These are phyloP conservation scores for Cladosporium phlei DNA, from an alignment of 2,329 filamentous ascomycete genomes.

Conservation along the genomic window DNA sequence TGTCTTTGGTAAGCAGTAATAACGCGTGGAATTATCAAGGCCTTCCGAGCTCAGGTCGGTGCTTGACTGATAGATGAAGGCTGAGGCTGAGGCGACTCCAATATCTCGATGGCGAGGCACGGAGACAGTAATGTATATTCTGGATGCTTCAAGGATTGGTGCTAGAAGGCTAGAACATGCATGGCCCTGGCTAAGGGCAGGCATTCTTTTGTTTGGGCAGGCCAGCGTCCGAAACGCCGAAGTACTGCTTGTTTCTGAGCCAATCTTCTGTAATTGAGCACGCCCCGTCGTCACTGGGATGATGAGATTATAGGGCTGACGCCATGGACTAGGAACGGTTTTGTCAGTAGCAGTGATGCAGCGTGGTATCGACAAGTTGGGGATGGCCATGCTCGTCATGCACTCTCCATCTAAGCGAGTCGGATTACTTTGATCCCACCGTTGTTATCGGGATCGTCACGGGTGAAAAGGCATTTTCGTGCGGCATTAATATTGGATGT, in stretches of 20 bases:
- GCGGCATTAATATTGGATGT: not conserved
- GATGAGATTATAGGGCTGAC: constrained; percentile 3
- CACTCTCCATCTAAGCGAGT: not conserved
- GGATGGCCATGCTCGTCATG: constrained; percentile 6
- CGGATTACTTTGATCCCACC: not conserved
- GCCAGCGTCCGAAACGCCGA: constrained; percentile 5
- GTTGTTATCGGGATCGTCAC: constrained; percentile 1
- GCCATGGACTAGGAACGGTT: not conserved
- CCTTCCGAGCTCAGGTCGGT: not conserved
- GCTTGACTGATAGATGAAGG: not conserved
- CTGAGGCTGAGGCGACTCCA: not conserved
- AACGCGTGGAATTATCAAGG: constrained; percentile 1
- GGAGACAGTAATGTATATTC: constrained; percentile 1
- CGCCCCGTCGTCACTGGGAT: constrained; percentile 1
- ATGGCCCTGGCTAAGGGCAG: not conserved
- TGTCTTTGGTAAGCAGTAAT: no score
- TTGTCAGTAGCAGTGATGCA: not conserved
- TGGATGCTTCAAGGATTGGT: not conserved
- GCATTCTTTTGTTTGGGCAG: not conserved
- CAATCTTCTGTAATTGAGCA: constrained; percentile 7
- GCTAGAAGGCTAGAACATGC: constrained; percentile 1
- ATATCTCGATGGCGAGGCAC: not conserved
- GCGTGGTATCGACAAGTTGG: no score
- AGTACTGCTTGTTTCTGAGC: constrained; percentile 5
- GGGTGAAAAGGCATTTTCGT: no score